Evolutionary conservation across 306 rosid species (phyloP), one percentile per base, ranked within the genome.

Genomic region (Corylus americana): DNA sequence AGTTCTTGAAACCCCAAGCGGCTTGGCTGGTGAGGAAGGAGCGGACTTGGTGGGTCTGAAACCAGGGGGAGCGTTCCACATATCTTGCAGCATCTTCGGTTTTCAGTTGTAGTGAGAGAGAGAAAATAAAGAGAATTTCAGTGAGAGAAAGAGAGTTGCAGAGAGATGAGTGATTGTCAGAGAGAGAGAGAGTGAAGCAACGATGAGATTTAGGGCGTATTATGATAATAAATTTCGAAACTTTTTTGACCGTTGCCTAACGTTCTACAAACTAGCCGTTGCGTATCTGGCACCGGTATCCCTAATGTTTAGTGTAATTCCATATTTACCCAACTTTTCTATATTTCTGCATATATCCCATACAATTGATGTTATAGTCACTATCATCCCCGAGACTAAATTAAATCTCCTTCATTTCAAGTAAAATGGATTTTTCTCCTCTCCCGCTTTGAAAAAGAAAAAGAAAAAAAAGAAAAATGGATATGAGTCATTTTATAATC

Each of bases 51-150:
- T 85, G 63, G 98, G 96, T 85, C 98, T 84, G 83, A 93, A 91
- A 78, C 99, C 97, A 7, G 97, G 99, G 0, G 98, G 94, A 81
- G 89, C 99, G 74, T 90, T 96, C 98, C 99, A 91, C 96, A 86
- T 86, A 7, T 96, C 98, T 78, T 94, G 95, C 90, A 88, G 77
- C 93, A 92, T 94, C 58, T 49, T 85, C 0, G 48, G 7, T 54
- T 70, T 29, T 22, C 50, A 11, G 27, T 5, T 8, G 75, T 64
- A 73, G 77, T 69, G 73, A 42, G 63, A 44, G 48, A 27, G 45
- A 39, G 39, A 39, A 66, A 42, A 9, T 74, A 75, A 75, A 59
- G 20, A 45, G 47, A 74, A 16, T 22, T 22, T 22, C 0, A 81
- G 72, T 42, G 57, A 80, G 27, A 11, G 59, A 45, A n/a, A 62